phyloP scores from a whole-genome alignment of 129 eudicot genomes.

The Heracleum sosnowskyi region DNA sequence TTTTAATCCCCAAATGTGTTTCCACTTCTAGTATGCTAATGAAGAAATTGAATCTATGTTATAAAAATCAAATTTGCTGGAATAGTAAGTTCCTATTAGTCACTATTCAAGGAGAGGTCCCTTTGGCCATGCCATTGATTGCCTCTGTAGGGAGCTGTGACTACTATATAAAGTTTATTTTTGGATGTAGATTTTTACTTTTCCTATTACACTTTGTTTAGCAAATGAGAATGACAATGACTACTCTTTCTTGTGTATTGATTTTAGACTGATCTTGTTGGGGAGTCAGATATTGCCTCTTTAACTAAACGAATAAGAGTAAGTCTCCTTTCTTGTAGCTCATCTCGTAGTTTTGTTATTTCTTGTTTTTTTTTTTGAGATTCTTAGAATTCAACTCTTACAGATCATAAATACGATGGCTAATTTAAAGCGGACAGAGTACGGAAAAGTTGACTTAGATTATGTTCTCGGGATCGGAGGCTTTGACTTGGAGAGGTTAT shows the following conservation, averaged over 20 bases:
- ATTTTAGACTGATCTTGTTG: conserved; percentile 89
- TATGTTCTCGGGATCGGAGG: conserved; percentile 99
- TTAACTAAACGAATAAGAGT: conserved; percentile 79
- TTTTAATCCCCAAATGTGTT: background rate
- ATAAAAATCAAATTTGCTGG: background rate
- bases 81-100: background rate
- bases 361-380: conserved; percentile 8
- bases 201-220: conserved; percentile 7
- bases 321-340: conserved; percentile 6
- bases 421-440: conserved; percentile 60
- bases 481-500: conserved; percentile 93
- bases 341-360: conserved; percentile 1
- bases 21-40: background rate
- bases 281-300: conserved; percentile 55
- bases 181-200: background rate
- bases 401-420: conserved; percentile 93
- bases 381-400: conserved; percentile 1
- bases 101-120: background rate
- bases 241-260: conserved; percentile 20
- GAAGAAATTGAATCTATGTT: background rate
- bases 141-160: background rate
- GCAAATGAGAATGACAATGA: conserved; percentile 8
- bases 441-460: conserved; percentile 88
- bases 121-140: background rate
- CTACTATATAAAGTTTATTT: background rate